These are phyloP conservation scores for Fomitiporia mediterranea DNA, from an alignment of 1,284 basidiomycete species.

Conservation along the genomic window DNA sequence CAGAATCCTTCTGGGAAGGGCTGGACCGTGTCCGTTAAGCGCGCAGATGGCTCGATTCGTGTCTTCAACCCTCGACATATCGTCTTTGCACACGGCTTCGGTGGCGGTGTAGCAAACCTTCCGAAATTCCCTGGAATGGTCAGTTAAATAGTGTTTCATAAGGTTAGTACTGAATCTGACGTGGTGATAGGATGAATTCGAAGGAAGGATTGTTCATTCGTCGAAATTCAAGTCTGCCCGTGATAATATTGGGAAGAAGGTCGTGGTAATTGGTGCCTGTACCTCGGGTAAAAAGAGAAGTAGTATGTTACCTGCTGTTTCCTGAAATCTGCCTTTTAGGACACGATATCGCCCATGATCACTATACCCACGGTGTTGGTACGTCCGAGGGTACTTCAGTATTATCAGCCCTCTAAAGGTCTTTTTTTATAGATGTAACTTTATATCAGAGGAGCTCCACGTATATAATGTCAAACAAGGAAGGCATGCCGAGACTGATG, in stretches of 20 bases:
- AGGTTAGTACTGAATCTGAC: not conserved
- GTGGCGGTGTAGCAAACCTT: slow-evolving; percentile 44
- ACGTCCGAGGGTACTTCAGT: slow-evolving; percentile 14
- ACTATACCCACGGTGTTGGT: slow-evolving; percentile 42
- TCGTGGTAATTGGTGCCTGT: slow-evolving; percentile 47
- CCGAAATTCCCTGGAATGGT: slow-evolving; percentile 44
- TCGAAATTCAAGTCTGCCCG: slow-evolving; percentile 34
- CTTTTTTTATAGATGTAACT: slow-evolving; percentile 41
- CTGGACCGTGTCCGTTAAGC: slow-evolving; percentile 51
- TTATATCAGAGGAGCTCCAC: slow-evolving; percentile 61
- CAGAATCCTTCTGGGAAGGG: slow-evolving; percentile 44
- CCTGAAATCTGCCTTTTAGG: no score
- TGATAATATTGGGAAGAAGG: slow-evolving; percentile 41
- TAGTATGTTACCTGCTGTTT: no score
- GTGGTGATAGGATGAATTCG: slow-evolving; percentile 36
- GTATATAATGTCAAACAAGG: slow-evolving; percentile 53
- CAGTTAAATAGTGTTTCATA: slow-evolving; percentile 3
- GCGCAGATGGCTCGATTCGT: slow-evolving; percentile 38
- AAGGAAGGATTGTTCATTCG: slow-evolving; percentile 42
- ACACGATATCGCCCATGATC: slow-evolving; percentile 42
- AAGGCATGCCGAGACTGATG: slow-evolving; percentile 37
- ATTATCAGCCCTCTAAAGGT: not conserved
- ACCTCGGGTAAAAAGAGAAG: slow-evolving; percentile 44
- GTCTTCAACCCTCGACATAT: slow-evolving; percentile 52
- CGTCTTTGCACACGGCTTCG: slow-evolving; percentile 59